Conservation (phyloP, 1,284 basidiomycete genomes). For the Microbotryum intermedium region DNA sequence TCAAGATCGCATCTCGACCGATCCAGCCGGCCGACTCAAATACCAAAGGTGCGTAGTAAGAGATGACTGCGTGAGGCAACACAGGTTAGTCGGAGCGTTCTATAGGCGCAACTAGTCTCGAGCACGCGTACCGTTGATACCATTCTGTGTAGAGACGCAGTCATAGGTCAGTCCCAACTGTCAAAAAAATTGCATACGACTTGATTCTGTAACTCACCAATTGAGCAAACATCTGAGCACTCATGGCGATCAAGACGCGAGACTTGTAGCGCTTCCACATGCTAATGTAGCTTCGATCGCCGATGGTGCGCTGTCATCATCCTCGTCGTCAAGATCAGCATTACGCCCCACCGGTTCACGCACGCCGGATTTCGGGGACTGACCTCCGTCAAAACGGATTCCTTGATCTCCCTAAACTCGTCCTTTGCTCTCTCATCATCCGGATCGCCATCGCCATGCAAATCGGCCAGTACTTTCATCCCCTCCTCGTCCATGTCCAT, state of each 20-base stretch:
- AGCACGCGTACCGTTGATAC: constrained; percentile 63
- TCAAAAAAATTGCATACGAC: background rate
- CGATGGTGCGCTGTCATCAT: constrained; percentile 51
- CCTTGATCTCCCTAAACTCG: constrained; percentile 89
- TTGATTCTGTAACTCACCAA: constrained; percentile 49
- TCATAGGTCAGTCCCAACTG: background rate
- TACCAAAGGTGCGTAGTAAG: constrained; percentile 64
- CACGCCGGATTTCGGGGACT: constrained; percentile 31
- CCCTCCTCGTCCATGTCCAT: constrained; percentile 77
- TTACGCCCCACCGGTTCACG: background rate
- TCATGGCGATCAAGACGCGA: constrained; percentile 91
- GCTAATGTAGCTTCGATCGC: constrained; percentile 65
- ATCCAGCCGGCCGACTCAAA: constrained; percentile 79
- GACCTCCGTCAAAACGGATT: constrained; percentile 73
- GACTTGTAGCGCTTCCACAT: constrained; percentile 87
- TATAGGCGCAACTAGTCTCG: background rate
- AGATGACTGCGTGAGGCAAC: constrained; percentile 56
- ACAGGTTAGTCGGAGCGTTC: constrained; percentile 22
- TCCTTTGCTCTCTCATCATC: constrained; percentile 62
- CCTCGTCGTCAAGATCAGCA: background rate
- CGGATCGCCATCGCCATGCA: constrained; percentile 73
- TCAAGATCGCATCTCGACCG: constrained; percentile 89
- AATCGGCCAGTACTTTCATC: constrained; percentile 76
- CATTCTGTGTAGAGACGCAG: constrained; percentile 51
- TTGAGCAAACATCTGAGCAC: constrained; percentile 91